Conservation (phyloP, 1,284 basidiomycete species). For the Sphaerobolus stellatus region DNA sequence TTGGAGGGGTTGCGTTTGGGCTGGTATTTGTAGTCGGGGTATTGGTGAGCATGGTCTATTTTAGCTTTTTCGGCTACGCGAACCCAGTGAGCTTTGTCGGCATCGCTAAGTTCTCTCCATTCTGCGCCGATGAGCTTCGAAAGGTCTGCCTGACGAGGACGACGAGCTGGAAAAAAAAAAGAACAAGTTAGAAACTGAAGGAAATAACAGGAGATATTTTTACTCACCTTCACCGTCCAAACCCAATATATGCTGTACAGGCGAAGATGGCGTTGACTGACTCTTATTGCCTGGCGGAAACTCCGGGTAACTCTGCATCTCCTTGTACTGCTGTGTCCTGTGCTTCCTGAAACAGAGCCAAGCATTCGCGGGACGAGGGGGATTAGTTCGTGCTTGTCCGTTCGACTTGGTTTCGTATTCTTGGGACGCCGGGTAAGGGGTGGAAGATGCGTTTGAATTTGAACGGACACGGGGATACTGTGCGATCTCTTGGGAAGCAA, state of each 20-base stretch:
- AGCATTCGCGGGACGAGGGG: constrained; percentile 12
- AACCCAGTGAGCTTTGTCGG: constrained; percentile 66
- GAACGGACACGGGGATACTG: constrained; percentile 6
- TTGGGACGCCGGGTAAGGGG: constrained; percentile 7
- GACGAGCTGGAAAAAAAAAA: constrained; percentile 7
- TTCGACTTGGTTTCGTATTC: constrained; percentile 10
- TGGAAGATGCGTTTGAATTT: constrained; percentile 2
- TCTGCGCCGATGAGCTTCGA: constrained; percentile 77
- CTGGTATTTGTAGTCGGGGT: constrained; percentile 75
- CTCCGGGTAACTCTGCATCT: constrained; percentile 8
- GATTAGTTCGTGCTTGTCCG: constrained; percentile 13
- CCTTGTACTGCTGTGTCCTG: constrained; percentile 11
- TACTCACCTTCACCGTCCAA: constrained; percentile 9
- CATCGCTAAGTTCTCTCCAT: constrained; percentile 61
- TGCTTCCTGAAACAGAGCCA: constrained; percentile 14
- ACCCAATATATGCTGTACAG: neutral
- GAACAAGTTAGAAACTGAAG: neutral
- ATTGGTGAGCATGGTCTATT: constrained; percentile 59
- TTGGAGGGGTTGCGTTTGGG: constrained; percentile 57
- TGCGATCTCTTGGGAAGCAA: no score
- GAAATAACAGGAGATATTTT: neutral
- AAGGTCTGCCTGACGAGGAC: constrained; percentile 55
- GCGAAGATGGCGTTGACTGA: constrained; percentile 6
- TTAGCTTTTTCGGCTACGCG: constrained; percentile 57
- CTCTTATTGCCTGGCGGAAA: neutral